These are phyloP conservation scores for Basipetospora chlamydospora DNA, from an alignment of 2,329 filamentous ascomycete genomes.

Conservation along the genomic window DNA sequence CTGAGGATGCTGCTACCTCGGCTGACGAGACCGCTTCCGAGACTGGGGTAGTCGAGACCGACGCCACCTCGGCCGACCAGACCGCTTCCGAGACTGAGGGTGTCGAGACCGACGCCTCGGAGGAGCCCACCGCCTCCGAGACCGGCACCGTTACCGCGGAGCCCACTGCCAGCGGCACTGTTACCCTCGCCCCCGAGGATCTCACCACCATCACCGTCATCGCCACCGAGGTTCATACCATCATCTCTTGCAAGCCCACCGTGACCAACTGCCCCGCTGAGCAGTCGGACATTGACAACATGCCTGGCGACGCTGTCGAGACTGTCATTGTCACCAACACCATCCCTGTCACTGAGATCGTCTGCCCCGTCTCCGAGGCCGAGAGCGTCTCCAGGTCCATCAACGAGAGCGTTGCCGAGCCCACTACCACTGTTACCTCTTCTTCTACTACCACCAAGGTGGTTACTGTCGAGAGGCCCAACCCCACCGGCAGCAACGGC, in stretches of 20 bases:
- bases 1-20: neutral
- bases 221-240: constrained; percentile 39
- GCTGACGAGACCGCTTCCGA: neutral
- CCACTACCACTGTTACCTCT: constrained; percentile 12
- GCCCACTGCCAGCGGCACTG: constrained; percentile 18
- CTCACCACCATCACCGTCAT: constrained; percentile 32
- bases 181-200: constrained; percentile 32
- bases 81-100: neutral
- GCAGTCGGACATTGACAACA: constrained; percentile 16
- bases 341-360: constrained; percentile 22
- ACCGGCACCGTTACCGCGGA: constrained; percentile 1
- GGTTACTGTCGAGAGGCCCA: constrained; percentile 15
- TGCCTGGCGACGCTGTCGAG: constrained; percentile 21
- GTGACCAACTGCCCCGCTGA: constrained; percentile 39
- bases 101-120: neutral
- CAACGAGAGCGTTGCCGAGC: constrained; percentile 16
- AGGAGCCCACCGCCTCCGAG: constrained; percentile 1
- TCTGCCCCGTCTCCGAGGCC: constrained; percentile 31
- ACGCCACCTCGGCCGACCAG: neutral
- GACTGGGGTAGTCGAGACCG: constrained; percentile 1
- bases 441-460: constrained; percentile 22
- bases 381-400: constrained; percentile 24
- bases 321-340: constrained; percentile 23
- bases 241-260: constrained; percentile 42
- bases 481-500: constrained; percentile 12